Evolutionary conservation across 306 rosid genomes (phyloP), one percentile per base, ranked within the genome.

Genomic region (Cicer bijugum): DNA sequence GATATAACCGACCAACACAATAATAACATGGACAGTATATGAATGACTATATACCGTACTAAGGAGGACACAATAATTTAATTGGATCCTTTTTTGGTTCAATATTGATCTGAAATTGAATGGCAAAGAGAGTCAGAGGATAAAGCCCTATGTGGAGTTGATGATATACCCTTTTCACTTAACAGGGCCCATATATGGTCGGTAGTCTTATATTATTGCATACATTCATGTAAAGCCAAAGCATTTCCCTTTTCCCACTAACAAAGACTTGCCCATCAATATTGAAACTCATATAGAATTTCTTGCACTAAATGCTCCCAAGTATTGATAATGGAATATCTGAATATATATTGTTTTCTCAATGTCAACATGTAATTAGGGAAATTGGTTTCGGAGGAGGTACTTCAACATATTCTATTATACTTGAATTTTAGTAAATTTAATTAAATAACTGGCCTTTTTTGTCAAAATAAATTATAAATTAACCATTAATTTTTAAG

Each of bases 111-210:
- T 28, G 33, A 28, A 28, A 28, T 28, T 28, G 33, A 28, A 28
- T 28, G 33, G 33, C 33, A 28, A 28, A 28, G 0, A 28, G 33
- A 28, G 33, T 28, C 0, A 28, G 33, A 28, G 4, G 9, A 9
- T 5, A 51, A 15, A 7, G 11, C 4, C 58, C 11, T 4, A 2
- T 51, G 58, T 48, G 75, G 74, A 74, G 47, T 79, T 69, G 33
- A 74, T 81, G 76, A 84, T 77, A 84, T 77, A 84, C 84, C 44
- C 52, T 16, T 16, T 45, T 71, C 75, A 77, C 81, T 51, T 47
- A 51, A 48, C 12, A 28, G 53, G 53, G 17, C 51, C 69, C 50
- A 15, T 58, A 40, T 61, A 62, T 72, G 85, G 86, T 78, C 85
- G 86, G 92, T 79, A 78, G 15, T 78, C 52, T 62, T 48, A 9